These are phyloP conservation scores for Ammopiptanthus mongolicus DNA, from an alignment of 306 rosid genomes.

Conservation along the genomic window DNA sequence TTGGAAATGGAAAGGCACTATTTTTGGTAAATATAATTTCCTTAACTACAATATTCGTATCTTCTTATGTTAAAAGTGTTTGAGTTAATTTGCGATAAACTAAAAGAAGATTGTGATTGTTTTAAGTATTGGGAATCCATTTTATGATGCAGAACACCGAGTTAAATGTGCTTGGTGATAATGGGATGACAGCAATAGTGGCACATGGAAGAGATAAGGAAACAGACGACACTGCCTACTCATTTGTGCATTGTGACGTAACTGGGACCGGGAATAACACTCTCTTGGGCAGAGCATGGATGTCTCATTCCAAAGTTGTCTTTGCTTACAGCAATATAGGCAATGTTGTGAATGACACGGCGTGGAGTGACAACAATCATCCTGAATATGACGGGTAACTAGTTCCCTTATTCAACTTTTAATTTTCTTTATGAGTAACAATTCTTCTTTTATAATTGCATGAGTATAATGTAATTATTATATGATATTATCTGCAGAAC, in stretches of 20 bases:
- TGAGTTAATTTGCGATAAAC: neutral
- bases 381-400: slow-evolving; percentile 14
- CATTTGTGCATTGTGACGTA: slow-evolving; percentile 51
- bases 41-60: neutral
- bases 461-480: neutral
- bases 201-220: slow-evolving; percentile 47
- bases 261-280: slow-evolving; percentile 33
- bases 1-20: neutral
- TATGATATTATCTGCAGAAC: slow-evolving; percentile 15
- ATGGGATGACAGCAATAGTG: slow-evolving; percentile 22
- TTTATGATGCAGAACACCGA: slow-evolving; percentile 38
- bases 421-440: neutral
- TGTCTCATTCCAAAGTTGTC: slow-evolving; percentile 26
- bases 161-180: slow-evolving; percentile 8
- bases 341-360: slow-evolving; percentile 13
- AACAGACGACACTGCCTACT: slow-evolving; percentile 18
- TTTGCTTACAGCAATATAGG: slow-evolving; percentile 40
- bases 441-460: neutral
- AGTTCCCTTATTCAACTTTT: neutral
- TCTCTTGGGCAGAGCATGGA: slow-evolving; percentile 60
- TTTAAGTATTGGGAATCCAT: slow-evolving; percentile 4
- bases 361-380: slow-evolving; percentile 37
- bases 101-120: neutral
- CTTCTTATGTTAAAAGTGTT: neutral
- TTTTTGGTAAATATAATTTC: neutral